Evolutionary conservation across 2,329 filamentous ascomycete species (phyloP).

Genomic region (Aspergillus hortae): DNA sequence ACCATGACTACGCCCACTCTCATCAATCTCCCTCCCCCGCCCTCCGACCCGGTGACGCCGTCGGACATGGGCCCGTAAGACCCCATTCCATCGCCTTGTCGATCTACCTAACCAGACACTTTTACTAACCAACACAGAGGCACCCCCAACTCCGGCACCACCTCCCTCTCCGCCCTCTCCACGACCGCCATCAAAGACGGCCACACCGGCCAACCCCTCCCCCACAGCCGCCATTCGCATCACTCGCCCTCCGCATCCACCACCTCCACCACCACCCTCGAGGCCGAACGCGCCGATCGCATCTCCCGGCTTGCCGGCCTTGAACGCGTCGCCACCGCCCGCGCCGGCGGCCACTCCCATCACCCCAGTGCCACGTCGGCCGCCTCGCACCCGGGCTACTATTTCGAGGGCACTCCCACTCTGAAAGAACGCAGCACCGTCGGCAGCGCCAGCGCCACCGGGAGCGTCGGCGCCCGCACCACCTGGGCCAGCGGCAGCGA

Average conservation of each 20-base stretch:
- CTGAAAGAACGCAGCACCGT: conserved; percentile 83
- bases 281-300: conserved; percentile 89
- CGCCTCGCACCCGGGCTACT: conserved; percentile 58
- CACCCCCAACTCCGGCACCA: conserved; percentile 88
- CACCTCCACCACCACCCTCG: conserved; percentile 68
- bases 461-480: conserved; percentile 63
- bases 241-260: conserved; percentile 56
- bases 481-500: conserved; percentile 67
- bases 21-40: conserved; percentile 79
- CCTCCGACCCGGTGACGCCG: conserved; percentile 79
- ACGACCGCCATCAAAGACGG: conserved; percentile 97
- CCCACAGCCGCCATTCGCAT: conserved; percentile 51
- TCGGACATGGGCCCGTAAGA: conserved; percentile 81
- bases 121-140: conserved; percentile 56
- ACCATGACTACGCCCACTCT: conserved; percentile 58
- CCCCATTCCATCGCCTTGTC: conserved; percentile 8
- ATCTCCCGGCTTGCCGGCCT: conserved; percentile 93
- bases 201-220: conserved; percentile 74
- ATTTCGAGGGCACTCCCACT: conserved; percentile 70
- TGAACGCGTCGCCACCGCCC: conserved; percentile 77
- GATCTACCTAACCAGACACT: not conserved
- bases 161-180: conserved; percentile 84
- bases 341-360: conserved; percentile 43
- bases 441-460: conserved; percentile 81
- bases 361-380: conserved; percentile 32